phyloP scores from a whole-genome alignment of 73 alveolate genomes.

The Stentor coeruleus region DNA sequence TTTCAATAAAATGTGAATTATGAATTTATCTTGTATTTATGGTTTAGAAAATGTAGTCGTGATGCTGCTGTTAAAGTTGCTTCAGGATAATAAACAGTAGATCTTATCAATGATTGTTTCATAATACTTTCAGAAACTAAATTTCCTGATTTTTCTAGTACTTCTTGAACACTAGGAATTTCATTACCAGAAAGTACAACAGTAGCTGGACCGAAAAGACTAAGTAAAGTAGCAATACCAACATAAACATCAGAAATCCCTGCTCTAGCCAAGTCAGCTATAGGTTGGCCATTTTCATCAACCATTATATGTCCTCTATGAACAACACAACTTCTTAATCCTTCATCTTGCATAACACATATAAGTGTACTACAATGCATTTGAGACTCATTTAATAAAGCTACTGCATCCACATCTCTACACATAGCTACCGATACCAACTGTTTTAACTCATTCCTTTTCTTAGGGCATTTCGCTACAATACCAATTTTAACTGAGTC shows the following conservation, averaged over 20 bases:
- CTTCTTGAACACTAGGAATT: neutral
- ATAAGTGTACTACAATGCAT: neutral
- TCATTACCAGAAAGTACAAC: slow-evolving; percentile 15
- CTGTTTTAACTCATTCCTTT: neutral
- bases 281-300: neutral
- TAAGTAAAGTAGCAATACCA: neutral
- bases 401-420: slow-evolving; percentile 23
- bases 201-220: slow-evolving; percentile 14
- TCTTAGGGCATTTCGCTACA: slow-evolving; percentile 6
- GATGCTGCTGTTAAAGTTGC: neutral
- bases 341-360: slow-evolving; percentile 1
- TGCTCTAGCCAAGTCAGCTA: neutral
- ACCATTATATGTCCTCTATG: slow-evolving; percentile 5
- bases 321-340: slow-evolving; percentile 12
- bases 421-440: slow-evolving; percentile 1
- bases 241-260: neutral
- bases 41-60: neutral
- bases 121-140: neutral
- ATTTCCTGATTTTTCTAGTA: neutral
- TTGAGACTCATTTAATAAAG: neutral
- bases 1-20: too few species aligned
- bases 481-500: neutral
- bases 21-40: neutral
- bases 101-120: neutral
- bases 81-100: neutral